Evolutionary conservation across 2,329 filamentous ascomycete genomes (phyloP).

Genomic region (Incumbomyces lentus): DNA sequence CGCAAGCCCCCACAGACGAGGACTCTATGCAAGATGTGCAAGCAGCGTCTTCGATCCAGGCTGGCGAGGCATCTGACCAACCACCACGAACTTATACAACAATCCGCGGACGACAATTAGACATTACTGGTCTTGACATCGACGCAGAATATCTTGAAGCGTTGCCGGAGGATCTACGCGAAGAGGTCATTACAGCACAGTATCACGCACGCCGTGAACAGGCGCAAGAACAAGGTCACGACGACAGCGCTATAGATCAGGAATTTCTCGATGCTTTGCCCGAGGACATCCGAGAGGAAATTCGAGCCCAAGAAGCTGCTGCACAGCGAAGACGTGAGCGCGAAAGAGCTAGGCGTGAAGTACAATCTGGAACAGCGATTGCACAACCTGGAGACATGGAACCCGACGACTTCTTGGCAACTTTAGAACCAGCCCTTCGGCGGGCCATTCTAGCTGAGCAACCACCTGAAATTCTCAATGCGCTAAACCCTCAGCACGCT

Average conservation of each 20-base stretch:
- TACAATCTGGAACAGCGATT: constrained; percentile 39
- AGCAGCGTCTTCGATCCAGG: constrained; percentile 29
- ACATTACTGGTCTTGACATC: constrained; percentile 90
- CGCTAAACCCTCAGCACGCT: constrained; percentile 74
- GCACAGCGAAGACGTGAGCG: constrained; percentile 82
- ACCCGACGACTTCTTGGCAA: constrained; percentile 81
- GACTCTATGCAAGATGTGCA: constrained; percentile 66
- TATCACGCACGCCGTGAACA: constrained; percentile 73
- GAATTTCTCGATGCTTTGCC: constrained; percentile 87
- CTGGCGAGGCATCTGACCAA: constrained; percentile 27
- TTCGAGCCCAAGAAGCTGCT: constrained; percentile 79
- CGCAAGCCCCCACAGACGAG: constrained; percentile 23
- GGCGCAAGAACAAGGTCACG: constrained; percentile 53
- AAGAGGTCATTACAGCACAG: constrained; percentile 90
- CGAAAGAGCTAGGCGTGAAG: constrained; percentile 64
- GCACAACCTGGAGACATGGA: constrained; percentile 73
- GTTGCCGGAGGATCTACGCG: constrained; percentile 91
- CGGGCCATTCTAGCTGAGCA: constrained; percentile 85
- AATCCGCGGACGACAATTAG: constrained; percentile 75
- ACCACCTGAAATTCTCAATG: constrained; percentile 74
- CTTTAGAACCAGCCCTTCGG: constrained; percentile 72
- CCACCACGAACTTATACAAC: constrained; percentile 65
- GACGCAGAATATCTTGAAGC: constrained; percentile 90
- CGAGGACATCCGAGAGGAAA: constrained; percentile 77
- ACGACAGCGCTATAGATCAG: constrained; percentile 31